A percentile compares a stretch with the other conserved stretches of the same genome.
phyloP scores from a whole-genome alignment of 2,329 filamentous ascomycete genomes.

The Arachnomyces sp. region DNA sequence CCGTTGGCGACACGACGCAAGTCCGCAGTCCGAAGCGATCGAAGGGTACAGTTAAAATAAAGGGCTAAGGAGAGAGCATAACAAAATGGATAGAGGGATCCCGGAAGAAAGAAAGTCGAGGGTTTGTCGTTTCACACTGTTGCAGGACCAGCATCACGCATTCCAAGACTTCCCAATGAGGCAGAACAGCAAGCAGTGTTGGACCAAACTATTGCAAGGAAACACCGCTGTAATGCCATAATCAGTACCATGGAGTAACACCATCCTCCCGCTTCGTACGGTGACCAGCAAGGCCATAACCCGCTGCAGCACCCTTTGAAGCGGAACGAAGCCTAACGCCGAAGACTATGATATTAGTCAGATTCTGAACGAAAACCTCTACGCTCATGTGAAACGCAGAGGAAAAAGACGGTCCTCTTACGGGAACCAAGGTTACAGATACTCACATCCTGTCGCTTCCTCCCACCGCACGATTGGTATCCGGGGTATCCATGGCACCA shows the following conservation, averaged over 20 bases:
- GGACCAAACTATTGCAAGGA: constrained; percentile 16
- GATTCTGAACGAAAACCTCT: constrained; percentile 65
- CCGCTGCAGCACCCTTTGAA: constrained; percentile 60
- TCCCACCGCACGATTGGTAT: constrained; percentile 67
- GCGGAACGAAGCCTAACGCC: constrained; percentile 80
- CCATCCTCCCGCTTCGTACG: constrained; percentile 48
- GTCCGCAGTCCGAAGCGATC: constrained; percentile 26
- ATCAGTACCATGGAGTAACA: constrained; percentile 42
- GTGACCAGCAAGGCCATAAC: constrained; percentile 35
- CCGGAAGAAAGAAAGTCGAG: constrained; percentile 27
- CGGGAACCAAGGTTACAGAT: constrained; percentile 63
- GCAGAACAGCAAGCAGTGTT: constrained; percentile 13
- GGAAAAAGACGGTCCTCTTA: constrained; percentile 79
- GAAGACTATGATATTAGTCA: constrained; percentile 76
- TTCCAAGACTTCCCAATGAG: constrained; percentile 24
- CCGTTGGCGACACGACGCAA: constrained; percentile 17
- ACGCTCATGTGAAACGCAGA: constrained; percentile 77
- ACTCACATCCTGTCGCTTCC: constrained; percentile 97
- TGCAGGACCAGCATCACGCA: constrained; percentile 20
- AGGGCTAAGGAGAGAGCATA: constrained; percentile 29
- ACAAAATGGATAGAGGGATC: constrained; percentile 25
- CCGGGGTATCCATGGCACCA: constrained; percentile 49
- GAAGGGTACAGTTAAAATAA: constrained; percentile 28
- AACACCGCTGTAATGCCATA: constrained; percentile 24
- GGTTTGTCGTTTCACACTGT: constrained; percentile 23